Base-by-base conservation (phyloP, 2,329 filamentous ascomycete species). In the Cladosporium cucumerinum region DNA sequence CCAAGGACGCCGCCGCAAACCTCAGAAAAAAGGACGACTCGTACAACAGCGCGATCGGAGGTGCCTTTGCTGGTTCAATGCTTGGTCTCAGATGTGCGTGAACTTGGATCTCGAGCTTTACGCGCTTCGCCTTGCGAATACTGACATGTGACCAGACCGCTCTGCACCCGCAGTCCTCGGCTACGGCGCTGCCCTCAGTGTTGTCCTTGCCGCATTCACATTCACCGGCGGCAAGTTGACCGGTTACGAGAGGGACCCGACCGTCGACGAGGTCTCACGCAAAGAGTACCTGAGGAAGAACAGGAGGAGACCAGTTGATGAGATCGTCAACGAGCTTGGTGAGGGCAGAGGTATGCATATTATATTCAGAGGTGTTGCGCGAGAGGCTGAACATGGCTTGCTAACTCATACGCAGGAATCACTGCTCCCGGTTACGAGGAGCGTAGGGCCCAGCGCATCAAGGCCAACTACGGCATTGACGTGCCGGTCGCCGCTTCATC, bases 401-500 rank as follows among this genome's bases (percentile, higher is more conserved):
- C 66, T 70, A 61, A 71, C 65, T 43, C 25, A 2, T 23, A 2
- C 8, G 21, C 71, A 97, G 93, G 90, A 63, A 92, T 97, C 72
- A 85, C 89, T 71, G 90, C 86, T 48, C 88, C 90, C 18, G 92
- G 92, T 60, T 97, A 95, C 76, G 89, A 91, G 72, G 91, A 96
- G 82, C 85, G 93, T 78, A 88, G 93, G 78, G 86, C 87, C 70
- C 84, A 93, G 81, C 86, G 91, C 72, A 85, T 97, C 78, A 89
- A 91, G 85, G 89, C 92, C 79, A 91, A 88, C 78, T 97, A 97
- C 74, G 92, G 93, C 66, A 86, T 96, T 74, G 92, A 96, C 70
- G 88, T 97, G 74, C 74, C 74, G 23, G 67, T 69, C 30, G 32
- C 32, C 21, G 57, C 63, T 59, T 55, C 57, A 7, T 61, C 63